Evolutionary conservation across 2,329 filamentous ascomycete species (phyloP).

Genomic region (Chalara sp.): DNA sequence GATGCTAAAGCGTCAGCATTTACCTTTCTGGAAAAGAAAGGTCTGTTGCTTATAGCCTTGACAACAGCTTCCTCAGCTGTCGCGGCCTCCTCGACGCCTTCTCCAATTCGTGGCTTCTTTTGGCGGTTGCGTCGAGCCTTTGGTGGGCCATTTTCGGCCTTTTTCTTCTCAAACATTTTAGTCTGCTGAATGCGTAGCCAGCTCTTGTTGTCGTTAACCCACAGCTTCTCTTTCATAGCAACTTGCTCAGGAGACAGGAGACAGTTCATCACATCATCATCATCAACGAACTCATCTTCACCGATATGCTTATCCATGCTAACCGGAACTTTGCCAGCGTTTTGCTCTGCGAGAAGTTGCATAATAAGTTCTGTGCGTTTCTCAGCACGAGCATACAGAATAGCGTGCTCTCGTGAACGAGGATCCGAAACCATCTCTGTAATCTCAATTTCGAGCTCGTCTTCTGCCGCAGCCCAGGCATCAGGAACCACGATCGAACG

Average conservation of each 20-base stretch:
- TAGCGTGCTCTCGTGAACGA: slow-evolving; percentile 47
- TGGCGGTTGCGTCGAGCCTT: slow-evolving; percentile 51
- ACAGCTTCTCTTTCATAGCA: slow-evolving; percentile 80
- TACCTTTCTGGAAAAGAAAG: slow-evolving; percentile 62
- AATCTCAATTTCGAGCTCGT: slow-evolving; percentile 62
- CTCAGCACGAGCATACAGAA: slow-evolving; percentile 50
- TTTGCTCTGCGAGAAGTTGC: slow-evolving; percentile 39
- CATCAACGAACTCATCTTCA: slow-evolving; percentile 80
- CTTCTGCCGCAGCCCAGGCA: slow-evolving; percentile 56
- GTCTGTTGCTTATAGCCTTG: slow-evolving; percentile 59
- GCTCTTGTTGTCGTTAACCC: slow-evolving; percentile 91
- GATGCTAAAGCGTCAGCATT: slow-evolving; percentile 60
- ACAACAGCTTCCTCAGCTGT: slow-evolving; percentile 62
- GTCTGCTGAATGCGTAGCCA: slow-evolving; percentile 84
- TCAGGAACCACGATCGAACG: slow-evolving; percentile 28
- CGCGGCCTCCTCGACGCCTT: slow-evolving; percentile 59
- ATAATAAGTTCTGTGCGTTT: slow-evolving; percentile 48
- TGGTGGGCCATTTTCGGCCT: slow-evolving; percentile 44
- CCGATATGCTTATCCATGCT: slow-evolving; percentile 60
- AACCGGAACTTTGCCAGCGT: slow-evolving; percentile 40
- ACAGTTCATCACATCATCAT: slow-evolving; percentile 80
- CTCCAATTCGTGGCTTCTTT: slow-evolving; percentile 52
- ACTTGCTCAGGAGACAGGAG: slow-evolving; percentile 67
- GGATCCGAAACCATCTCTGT: slow-evolving; percentile 61
- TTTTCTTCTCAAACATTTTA: slow-evolving; percentile 70